phyloP scores from a whole-genome alignment of 129 eudicot genomes.

The Saussurea involucrata region DNA sequence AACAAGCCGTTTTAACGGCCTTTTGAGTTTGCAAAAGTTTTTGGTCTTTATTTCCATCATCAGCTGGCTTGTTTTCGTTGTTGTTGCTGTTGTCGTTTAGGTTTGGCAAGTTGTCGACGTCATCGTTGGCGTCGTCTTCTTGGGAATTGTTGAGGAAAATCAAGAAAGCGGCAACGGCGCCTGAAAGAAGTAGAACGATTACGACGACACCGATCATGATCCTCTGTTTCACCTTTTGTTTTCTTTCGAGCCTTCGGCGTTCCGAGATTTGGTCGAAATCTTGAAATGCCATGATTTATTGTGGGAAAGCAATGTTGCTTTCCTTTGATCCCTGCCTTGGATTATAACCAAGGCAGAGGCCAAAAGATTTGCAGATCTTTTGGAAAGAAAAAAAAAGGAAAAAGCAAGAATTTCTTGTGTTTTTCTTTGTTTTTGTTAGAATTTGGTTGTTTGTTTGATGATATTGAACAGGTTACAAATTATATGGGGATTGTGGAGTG shows the following conservation, averaged over 20 bases:
- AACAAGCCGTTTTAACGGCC: conserved; percentile 43
- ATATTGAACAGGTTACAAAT: conserved; percentile 10
- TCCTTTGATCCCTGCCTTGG: conserved; percentile 60
- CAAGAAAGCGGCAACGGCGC: conserved; percentile 38
- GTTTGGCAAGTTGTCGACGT: background rate
- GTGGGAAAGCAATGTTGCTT: conserved; percentile 12
- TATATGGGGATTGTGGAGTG: conserved; percentile 19
- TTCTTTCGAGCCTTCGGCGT: conserved; percentile 40
- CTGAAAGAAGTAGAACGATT: conserved; percentile 22
- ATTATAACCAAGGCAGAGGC: conserved; percentile 71
- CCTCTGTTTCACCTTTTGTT: conserved; percentile 38
- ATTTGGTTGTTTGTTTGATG: conserved; percentile 18
- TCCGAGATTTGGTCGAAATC: conserved; percentile 63
- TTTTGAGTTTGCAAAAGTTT: conserved; percentile 27
- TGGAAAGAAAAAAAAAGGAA: background rate
- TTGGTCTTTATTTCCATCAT: conserved; percentile 2
- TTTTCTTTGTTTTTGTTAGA: conserved; percentile 6
- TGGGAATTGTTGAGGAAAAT: conserved; percentile 21
- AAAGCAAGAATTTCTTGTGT: background rate
- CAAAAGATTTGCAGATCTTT: background rate
- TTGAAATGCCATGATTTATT: conserved; percentile 66
- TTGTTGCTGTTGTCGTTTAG: background rate
- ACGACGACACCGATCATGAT: conserved; percentile 41
- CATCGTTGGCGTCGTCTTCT: conserved; percentile 8
- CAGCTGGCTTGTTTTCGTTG: background rate